Evolutionary conservation across 2,329 filamentous ascomycete species (phyloP).

Genomic region (Uncinocarpus reesii): DNA sequence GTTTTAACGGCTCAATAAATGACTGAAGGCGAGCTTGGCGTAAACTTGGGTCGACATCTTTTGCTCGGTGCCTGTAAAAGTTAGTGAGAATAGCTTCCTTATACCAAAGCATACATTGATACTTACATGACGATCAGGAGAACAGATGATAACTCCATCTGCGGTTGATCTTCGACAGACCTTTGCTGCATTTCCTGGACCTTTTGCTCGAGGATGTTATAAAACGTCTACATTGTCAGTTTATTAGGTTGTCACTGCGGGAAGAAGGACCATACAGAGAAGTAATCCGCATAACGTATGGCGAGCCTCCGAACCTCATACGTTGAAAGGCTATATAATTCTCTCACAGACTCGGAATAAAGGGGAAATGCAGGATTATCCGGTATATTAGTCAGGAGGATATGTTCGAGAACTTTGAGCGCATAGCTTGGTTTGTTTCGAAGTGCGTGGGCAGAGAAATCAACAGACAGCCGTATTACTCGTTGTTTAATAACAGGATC

Average conservation of each 20-base stretch:
- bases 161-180: constrained; percentile 68
- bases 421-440: constrained; percentile 71
- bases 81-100: constrained; percentile 14
- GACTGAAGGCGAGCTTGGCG: constrained; percentile 61
- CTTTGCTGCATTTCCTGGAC: constrained; percentile 65
- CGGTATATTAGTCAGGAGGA: constrained; percentile 70
- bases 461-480: constrained; percentile 69
- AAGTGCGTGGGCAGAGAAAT: constrained; percentile 70
- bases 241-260: constrained; percentile 13
- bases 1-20: constrained; percentile 73
- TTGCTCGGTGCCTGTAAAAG: constrained; percentile 60
- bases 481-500: constrained; percentile 78
- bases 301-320: constrained; percentile 81
- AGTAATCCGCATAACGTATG: constrained; percentile 80
- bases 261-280: constrained; percentile 51
- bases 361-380: constrained; percentile 59
- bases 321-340: constrained; percentile 74
- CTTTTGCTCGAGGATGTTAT: constrained; percentile 73
- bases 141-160: constrained; percentile 78
- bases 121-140: constrained; percentile 79
- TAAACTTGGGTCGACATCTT: constrained; percentile 57
- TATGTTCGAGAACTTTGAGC: constrained; percentile 80
- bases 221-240: constrained; percentile 53
- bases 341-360: constrained; percentile 82
- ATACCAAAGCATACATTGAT: background rate